These are phyloP conservation scores for Tolypocladium inflatum DNA, from an alignment of 2,329 filamentous ascomycete genomes.

Conservation along the genomic window DNA sequence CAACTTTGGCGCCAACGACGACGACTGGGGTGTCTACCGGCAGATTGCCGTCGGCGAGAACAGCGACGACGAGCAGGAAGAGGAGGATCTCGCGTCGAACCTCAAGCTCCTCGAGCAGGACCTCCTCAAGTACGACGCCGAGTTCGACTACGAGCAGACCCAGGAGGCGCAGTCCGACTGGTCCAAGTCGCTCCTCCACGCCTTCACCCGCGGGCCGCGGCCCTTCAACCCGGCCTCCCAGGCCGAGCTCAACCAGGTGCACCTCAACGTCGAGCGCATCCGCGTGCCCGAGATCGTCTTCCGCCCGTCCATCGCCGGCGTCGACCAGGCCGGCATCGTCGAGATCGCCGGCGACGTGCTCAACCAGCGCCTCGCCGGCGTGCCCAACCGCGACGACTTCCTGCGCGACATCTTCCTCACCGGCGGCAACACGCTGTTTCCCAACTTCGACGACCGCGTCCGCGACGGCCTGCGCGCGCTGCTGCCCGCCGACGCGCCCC, in stretches of 20 bases:
- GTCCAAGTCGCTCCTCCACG: slow-evolving; percentile 85
- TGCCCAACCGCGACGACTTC: slow-evolving; percentile 54
- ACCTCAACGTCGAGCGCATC: slow-evolving; percentile 94
- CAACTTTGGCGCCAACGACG: slow-evolving; percentile 92
- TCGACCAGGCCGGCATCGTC: slow-evolving; percentile 87
- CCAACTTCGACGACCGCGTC: slow-evolving; percentile 77
- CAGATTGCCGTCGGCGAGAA: slow-evolving; percentile 76
- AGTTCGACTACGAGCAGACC: slow-evolving; percentile 87
- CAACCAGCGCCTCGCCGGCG: slow-evolving; percentile 61
- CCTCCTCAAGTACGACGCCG: slow-evolving; percentile 74
- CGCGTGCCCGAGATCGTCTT: slow-evolving; percentile 90
- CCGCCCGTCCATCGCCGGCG: slow-evolving; percentile 80
- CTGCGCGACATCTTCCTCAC: slow-evolving; percentile 86
- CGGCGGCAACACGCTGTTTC: slow-evolving; percentile 83
- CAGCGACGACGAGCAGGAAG: slow-evolving; percentile 84
- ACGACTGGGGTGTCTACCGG: slow-evolving; percentile 96
- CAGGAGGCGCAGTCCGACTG: slow-evolving; percentile 89
- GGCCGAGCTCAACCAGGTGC: slow-evolving; percentile 74
- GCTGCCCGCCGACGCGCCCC: slow-evolving; percentile 56
- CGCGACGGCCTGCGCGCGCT: slow-evolving; percentile 61
- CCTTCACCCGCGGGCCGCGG: slow-evolving; percentile 79
- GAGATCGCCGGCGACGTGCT: slow-evolving; percentile 90
- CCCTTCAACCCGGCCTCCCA: slow-evolving; percentile 76
- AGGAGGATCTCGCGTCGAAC: slow-evolving; percentile 69
- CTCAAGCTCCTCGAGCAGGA: slow-evolving; percentile 76